phyloP scores from a whole-genome alignment of 1,284 basidiomycete genomes.

The Ceraceosorus guamensis region DNA sequence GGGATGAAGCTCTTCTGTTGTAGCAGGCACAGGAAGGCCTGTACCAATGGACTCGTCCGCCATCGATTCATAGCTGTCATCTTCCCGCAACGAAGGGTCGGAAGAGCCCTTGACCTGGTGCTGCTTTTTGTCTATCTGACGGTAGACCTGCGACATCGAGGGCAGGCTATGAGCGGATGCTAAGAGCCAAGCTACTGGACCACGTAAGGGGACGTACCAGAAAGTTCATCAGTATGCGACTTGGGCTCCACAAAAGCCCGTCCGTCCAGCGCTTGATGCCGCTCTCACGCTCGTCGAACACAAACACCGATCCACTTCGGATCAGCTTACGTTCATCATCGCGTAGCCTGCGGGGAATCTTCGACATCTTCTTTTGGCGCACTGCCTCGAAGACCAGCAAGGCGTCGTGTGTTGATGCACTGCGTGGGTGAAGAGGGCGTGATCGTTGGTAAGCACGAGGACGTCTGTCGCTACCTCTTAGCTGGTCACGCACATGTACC shows the following conservation, averaged over 20 bases:
- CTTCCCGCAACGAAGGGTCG: too few relatives aligned
- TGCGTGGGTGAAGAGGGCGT: constrained; percentile 49
- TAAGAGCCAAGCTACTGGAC: neutral
- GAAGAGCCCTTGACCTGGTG: constrained; percentile 8
- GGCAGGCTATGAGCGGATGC: neutral
- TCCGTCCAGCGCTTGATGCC: constrained; percentile 99
- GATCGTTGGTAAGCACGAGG: neutral
- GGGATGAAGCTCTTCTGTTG: neutral
- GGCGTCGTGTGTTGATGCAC: constrained; percentile 89
- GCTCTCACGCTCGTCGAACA: constrained; percentile 94
- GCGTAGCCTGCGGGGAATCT: constrained; percentile 85
- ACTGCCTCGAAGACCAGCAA: constrained; percentile 92
- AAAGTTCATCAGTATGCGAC: constrained; percentile 85
- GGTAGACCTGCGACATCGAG: constrained; percentile 18
- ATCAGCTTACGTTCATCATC: constrained; percentile 85
- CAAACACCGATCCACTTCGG: constrained; percentile 85
- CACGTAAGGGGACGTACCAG: constrained; percentile 55
- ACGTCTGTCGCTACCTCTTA: too few relatives aligned
- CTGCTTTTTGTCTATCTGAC: constrained; percentile 38
- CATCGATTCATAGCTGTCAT: too few relatives aligned
- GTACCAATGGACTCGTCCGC: neutral
- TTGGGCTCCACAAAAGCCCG: constrained; percentile 85
- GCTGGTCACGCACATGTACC: constrained; percentile 15
- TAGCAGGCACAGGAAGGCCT: neutral
- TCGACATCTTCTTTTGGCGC: constrained; percentile 75